phyloP scores from a whole-genome alignment of 192 early-diverging fungal species.

The Backusella macrospora region DNA sequence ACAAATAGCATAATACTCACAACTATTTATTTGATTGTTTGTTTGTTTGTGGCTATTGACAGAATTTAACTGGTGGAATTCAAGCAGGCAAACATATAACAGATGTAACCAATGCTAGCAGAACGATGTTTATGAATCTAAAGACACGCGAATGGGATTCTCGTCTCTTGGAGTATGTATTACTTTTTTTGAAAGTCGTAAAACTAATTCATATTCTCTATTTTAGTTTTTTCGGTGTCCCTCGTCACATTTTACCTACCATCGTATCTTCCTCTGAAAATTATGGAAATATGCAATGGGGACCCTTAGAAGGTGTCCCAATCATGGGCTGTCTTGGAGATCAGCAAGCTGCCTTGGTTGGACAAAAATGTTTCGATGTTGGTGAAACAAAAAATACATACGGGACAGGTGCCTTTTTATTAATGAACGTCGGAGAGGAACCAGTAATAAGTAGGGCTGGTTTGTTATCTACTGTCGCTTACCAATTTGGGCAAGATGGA shows the following conservation, averaged over 20 bases:
- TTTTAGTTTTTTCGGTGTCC: constrained; percentile 70
- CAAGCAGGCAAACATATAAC: constrained; percentile 80
- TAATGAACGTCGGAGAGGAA: constrained; percentile 86
- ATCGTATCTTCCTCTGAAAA: constrained; percentile 84
- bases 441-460: constrained; percentile 81
- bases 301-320: constrained; percentile 71
- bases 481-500: constrained; percentile 76
- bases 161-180: constrained; percentile 60
- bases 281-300: constrained; percentile 69
- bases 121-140: constrained; percentile 96
- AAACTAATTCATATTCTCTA: background rate
- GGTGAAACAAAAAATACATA: constrained; percentile 96
- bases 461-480: constrained; percentile 88
- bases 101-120: constrained; percentile 92
- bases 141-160: constrained; percentile 80
- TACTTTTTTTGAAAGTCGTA: background rate
- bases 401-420: constrained; percentile 96
- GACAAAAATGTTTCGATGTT: constrained; percentile 85
- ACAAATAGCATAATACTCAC: background rate
- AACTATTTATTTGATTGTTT: background rate
- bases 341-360: constrained; percentile 94
- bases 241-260: constrained; percentile 61
- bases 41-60: constrained; percentile 1
- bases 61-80: constrained; percentile 86
- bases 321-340: constrained; percentile 91